Base-by-base conservation (phyloP, 1,139 yeast species). In the Saccharomyces pastorianus region DNA sequence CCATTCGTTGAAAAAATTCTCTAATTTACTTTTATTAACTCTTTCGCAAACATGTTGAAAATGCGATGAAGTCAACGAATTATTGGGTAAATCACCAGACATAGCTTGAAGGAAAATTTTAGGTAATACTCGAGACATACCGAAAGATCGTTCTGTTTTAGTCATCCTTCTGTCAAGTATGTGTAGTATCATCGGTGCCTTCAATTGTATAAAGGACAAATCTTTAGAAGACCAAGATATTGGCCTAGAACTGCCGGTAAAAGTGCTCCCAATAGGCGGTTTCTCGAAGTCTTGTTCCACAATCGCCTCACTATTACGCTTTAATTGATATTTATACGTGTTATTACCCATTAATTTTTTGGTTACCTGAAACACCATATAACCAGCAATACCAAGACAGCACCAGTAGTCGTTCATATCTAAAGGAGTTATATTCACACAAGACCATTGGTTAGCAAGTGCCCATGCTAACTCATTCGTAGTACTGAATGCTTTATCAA, bases 121-220 rank as follows among this genome's bases (percentile, higher is more conserved):
- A 0, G 99, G 97, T 46, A 95, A 78, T 0, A 90, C 98, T 58
- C 99, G 81, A 1, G 93, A 83, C 56, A 95, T 75, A 1, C 99
- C 99, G 69, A 93, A 86, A 0, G 96, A 87, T 61, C 91, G 84
- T 66, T 95, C 99, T 0, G 98, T 89, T 65, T 93, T 93, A 0
- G 97, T 91, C 96, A 95, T 89, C 59, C 99, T 76, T 54, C 88
- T 80, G 68, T 95, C 97, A 32, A 95, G 74, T 50, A 93, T 90
- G 63, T 82, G 86, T 51, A 95, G 68, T 0, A 95, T 93, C 55
- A 90, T 76, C 0, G 98, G 97, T 0, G 97, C 84, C 64, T 95
- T 95, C 51, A 93, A 72, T 50, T 78, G 77, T 17, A 93, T 71
- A 60, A 88, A 89, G 1, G 73, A 76, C 25, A 93, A 73, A 46